Evolutionary conservation across 805 yeast species (phyloP), one percentile per base, ranked within the genome.

Genomic region (Starmera caribaea): DNA sequence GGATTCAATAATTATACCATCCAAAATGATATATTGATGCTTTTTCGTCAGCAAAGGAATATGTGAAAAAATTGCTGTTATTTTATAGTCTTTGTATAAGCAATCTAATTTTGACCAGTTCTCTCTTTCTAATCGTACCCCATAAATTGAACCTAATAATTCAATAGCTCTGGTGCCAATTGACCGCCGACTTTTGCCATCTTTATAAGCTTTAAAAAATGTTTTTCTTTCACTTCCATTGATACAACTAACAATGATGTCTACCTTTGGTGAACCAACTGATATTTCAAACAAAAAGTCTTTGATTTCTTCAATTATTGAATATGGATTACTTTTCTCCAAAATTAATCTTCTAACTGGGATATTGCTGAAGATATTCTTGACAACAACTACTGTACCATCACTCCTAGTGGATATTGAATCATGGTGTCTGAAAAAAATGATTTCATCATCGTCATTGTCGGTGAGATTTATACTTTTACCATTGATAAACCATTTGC

Each of bases 1-100:
- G 34, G 41, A 39, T 21, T 33, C 37, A 12, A 47, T 41, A 39
- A 34, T 8, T 17, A 70, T 56, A 3, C 63, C 63, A 50, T 78
- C 74, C 16, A 73, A 45, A 38, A 62, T 70, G 2, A 75, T 46
- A 38, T 62, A 67, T 46, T 76, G 83, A 41, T 63, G 59, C 1
- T 48, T 43, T 34, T 57, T 65, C 0, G 67, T 50, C 39, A 61
- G 61, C 1, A 56, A 43, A 1, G 72, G 61, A 0, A 39, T 30
- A 4, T 47, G 50, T 0, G 75, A 71, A 10, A 77, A 55, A 0
- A 68, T 44, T 3, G 74, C 73, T 0, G 50, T 45, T n/a, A 62
- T 49, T 8, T 43, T 42, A 35, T 53, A 57, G 2, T 54, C 55
- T 7, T 55, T 43, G 37, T 44, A 60, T 5, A 40, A 34, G 0